Percentiles rank a stretch among this genome's conserved stretches.
These are phyloP conservation scores for Saprolegnia parasitica DNA, from an alignment of 352 stramenopile species.

Conservation along the genomic window DNA sequence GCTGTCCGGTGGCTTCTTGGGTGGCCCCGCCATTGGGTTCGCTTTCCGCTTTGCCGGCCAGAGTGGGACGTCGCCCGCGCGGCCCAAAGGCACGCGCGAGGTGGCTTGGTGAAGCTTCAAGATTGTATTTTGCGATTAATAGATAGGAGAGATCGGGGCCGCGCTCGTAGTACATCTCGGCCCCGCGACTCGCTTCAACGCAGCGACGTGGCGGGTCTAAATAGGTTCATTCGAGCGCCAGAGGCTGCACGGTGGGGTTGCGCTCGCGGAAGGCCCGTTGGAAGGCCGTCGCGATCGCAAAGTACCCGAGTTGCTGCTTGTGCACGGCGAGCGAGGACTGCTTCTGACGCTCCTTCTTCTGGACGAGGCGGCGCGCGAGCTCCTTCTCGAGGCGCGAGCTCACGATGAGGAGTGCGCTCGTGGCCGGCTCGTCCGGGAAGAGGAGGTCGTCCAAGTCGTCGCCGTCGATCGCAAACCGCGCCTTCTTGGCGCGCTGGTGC, in stretches of 20 bases:
- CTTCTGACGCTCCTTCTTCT: conserved; percentile 38
- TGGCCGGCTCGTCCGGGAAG: conserved; percentile 12
- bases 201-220: background rate
- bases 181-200: no score
- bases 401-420: conserved; percentile 54
- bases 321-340: conserved; percentile 13
- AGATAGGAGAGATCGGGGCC: background rate
- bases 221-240: conserved; percentile 13
- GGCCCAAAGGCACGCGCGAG: no score
- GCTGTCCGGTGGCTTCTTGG: no score
- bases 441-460: conserved; percentile 2
- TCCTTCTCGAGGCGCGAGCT: conserved; percentile 71
- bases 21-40: no score
- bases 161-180: no score
- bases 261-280: conserved; percentile 70
- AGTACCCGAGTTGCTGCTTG: conserved; percentile 65
- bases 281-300: conserved; percentile 74
- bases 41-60: no score
- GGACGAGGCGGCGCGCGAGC: conserved; percentile 52
- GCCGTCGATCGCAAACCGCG: conserved; percentile 47
- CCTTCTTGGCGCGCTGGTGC: conserved; percentile 51
- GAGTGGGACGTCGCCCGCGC: no score
- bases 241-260: conserved; percentile 8
- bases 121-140: background rate
- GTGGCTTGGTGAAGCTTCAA: no score